These are phyloP conservation scores for Pleurostoma richardsiae DNA, from an alignment of 2,329 filamentous ascomycete species.

Conservation along the genomic window DNA sequence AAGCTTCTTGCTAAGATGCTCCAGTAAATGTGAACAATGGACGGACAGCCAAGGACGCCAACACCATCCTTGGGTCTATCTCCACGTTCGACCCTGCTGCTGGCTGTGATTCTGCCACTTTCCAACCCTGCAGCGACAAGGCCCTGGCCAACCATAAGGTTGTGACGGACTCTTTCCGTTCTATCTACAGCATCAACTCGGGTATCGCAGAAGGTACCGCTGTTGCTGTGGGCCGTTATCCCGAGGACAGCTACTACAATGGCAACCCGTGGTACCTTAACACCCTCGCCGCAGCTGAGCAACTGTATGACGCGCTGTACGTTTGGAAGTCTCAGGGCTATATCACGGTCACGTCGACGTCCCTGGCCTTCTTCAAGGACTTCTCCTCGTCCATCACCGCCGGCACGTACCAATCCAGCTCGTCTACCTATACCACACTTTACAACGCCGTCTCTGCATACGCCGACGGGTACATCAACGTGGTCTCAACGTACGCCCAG, in stretches of 20 bases:
- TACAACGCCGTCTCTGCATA: constrained; percentile 51
- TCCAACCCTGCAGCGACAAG: constrained; percentile 69
- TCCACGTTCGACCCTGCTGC: constrained; percentile 64
- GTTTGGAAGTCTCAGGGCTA: constrained; percentile 62
- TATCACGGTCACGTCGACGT: constrained; percentile 59
- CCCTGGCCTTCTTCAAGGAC: constrained; percentile 67
- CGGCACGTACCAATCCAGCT: constrained; percentile 55
- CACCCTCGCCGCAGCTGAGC: constrained; percentile 73
- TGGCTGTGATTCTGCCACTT: constrained; percentile 64
- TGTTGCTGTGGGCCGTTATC: constrained; percentile 60
- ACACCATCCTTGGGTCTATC: constrained; percentile 62
- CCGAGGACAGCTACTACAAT: constrained; percentile 69
- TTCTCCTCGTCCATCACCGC: constrained; percentile 50
- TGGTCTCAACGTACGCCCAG: constrained; percentile 58
- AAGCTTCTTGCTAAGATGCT: too few species aligned
- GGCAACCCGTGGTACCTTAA: constrained; percentile 80
- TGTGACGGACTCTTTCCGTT: constrained; percentile 69
- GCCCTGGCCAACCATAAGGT: constrained; percentile 73
- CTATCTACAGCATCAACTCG: constrained; percentile 64
- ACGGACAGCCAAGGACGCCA: constrained; percentile 66
- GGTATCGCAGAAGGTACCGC: constrained; percentile 56
- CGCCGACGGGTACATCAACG: constrained; percentile 55
- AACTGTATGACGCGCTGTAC: constrained; percentile 71
- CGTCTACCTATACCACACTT: constrained; percentile 47
- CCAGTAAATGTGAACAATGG: constrained; percentile 52